phyloP scores from a whole-genome alignment of 2,329 filamentous ascomycete species.

The Plenodomus lindquistii region DNA sequence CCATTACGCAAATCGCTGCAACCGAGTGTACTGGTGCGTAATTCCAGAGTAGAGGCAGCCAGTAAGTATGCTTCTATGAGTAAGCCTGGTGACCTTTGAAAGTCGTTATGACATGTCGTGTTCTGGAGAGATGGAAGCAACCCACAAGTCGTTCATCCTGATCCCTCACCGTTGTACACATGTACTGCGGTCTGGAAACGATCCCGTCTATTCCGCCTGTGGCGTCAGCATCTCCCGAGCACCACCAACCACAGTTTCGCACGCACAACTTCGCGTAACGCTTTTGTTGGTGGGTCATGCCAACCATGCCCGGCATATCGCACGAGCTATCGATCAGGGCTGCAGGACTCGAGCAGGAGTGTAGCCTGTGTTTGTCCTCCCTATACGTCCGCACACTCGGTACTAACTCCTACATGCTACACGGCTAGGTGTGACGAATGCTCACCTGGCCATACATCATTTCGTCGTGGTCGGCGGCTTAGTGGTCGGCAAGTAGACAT shows the following conservation, averaged over 20 bases:
- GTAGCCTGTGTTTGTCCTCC: not conserved
- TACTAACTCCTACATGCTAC: too few relatives aligned
- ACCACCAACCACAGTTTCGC: conserved; percentile 1
- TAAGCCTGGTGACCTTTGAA: too few relatives aligned
- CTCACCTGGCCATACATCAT: not conserved
- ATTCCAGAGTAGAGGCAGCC: too few relatives aligned
- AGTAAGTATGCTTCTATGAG: too few relatives aligned
- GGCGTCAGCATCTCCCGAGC: not conserved
- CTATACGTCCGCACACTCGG: too few relatives aligned
- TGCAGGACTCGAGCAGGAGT: not conserved
- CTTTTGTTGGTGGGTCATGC: not conserved
- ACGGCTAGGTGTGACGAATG: not conserved
- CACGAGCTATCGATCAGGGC: conserved; percentile 6
- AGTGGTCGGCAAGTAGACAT: not conserved
- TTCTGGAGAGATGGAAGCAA: too few relatives aligned
- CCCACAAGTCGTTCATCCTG: not conserved
- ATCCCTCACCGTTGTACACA: too few relatives aligned
- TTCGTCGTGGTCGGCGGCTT: not conserved
- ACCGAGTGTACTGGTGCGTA: too few relatives aligned
- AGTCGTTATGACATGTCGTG: too few relatives aligned
- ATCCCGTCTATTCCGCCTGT: conserved; percentile 5
- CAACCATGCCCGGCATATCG: not conserved
- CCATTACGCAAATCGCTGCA: too few relatives aligned
- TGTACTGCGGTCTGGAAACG: not conserved
- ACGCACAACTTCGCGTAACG: not conserved